Conservation (phyloP, 139 green algal species). For the Coccomyxa sp. region DNA sequence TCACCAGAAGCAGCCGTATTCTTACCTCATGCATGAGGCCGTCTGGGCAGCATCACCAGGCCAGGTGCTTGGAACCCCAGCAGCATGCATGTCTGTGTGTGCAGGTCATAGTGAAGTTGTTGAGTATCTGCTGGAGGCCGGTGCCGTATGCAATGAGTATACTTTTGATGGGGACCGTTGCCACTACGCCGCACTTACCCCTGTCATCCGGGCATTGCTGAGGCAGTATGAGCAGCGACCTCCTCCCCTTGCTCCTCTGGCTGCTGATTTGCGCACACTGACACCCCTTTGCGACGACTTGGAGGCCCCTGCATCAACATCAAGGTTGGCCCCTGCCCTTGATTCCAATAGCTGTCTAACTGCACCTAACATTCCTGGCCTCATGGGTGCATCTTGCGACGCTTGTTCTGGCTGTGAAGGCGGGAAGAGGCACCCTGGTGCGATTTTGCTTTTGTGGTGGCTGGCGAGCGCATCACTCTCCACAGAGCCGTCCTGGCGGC, state of each 20-base stretch:
- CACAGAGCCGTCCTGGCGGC: constrained; percentile 24
- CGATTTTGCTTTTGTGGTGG: constrained; percentile 21
- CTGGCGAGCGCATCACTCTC: constrained; percentile 14
- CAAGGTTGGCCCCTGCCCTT: background rate
- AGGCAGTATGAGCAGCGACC: constrained; percentile 24
- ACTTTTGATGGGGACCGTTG: constrained; percentile 32
- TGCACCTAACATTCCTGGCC: background rate
- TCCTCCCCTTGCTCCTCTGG: constrained; percentile 20
- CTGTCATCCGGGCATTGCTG: constrained; percentile 11
- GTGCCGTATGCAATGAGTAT: constrained; percentile 26
- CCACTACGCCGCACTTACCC: constrained; percentile 14
- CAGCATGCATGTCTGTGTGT: background rate
- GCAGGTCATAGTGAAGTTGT: constrained; percentile 26
- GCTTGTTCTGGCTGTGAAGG: background rate
- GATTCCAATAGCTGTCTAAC: background rate
- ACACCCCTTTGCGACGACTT: constrained; percentile 11
- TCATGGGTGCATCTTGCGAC: background rate
- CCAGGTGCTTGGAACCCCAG: too few species aligned
- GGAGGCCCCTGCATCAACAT: background rate
- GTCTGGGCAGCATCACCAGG: too few species aligned
- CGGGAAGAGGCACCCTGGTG: constrained; percentile 4
- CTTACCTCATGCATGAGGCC: too few species aligned
- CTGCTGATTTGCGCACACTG: constrained; percentile 11
- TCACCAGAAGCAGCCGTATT: too few species aligned
- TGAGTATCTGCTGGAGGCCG: constrained; percentile 16